Evolutionary conservation across 2,329 filamentous ascomycete species (phyloP).

Genomic region (Arthrinium phaeospermum): DNA sequence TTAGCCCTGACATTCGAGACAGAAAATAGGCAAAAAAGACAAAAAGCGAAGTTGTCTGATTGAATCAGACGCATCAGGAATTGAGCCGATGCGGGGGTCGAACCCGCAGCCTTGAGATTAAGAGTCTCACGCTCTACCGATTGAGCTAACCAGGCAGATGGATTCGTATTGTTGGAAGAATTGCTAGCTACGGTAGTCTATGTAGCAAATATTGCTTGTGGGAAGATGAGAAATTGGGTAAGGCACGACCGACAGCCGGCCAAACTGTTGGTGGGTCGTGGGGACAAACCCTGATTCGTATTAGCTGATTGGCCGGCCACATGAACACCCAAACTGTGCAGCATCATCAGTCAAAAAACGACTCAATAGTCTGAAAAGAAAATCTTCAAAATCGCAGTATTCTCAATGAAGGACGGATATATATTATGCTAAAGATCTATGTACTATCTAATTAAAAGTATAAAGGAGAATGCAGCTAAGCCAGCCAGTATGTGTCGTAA

Average conservation of each 20-base stretch:
- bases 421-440: neutral
- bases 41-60: neutral
- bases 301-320: too few relatives aligned
- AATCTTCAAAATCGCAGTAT: neutral
- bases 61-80: constrained; percentile 20
- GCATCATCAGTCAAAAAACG: too few relatives aligned
- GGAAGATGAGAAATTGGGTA: too few relatives aligned
- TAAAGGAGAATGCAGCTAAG: neutral
- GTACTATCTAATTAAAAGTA: neutral
- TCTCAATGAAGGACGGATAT: neutral
- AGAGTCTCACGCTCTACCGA: constrained; percentile 75
- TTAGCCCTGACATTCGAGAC: too few relatives aligned
- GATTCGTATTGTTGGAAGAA: neutral
- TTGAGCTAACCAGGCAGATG: constrained; percentile 63
- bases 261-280: too few relatives aligned
- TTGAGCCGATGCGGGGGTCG: constrained; percentile 54
- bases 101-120: constrained; percentile 46
- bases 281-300: too few relatives aligned
- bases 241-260: too few relatives aligned
- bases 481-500: neutral
- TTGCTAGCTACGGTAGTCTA: neutral
- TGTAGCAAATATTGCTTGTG: neutral
- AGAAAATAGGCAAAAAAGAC: neutral
- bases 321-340: too few relatives aligned
- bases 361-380: neutral